phyloP scores from a whole-genome alignment of 306 rosid genomes.

The Spatholobus suberectus region DNA sequence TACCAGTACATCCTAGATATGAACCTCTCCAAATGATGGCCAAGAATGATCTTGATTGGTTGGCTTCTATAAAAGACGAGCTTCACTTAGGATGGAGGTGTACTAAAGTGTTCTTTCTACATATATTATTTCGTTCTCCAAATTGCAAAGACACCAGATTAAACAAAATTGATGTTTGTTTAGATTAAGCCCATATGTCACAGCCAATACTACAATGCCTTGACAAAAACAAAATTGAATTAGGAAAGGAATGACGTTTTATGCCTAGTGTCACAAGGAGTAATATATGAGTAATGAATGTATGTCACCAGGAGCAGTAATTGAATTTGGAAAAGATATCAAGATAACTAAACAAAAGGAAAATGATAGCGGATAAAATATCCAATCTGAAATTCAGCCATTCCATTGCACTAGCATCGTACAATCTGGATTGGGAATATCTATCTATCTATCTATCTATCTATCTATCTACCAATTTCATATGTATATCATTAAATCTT shows the following conservation, averaged over 20 bases:
- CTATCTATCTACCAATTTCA: constrained; percentile 46
- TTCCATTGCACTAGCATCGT: constrained; percentile 60
- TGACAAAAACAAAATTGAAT: background rate
- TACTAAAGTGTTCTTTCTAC: constrained; percentile 73
- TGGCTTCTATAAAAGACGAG: constrained; percentile 63
- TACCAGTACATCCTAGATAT: constrained; percentile 68
- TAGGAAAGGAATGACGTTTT: background rate
- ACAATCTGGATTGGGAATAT: constrained; percentile 60
- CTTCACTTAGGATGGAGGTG: constrained; percentile 62
- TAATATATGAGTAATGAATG: background rate
- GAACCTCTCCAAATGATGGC: background rate
- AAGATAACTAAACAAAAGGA: constrained; percentile 54
- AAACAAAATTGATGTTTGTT: constrained; percentile 57
- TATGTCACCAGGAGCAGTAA: constrained; percentile 57
- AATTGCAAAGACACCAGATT: too few relatives aligned
- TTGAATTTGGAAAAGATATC: constrained; percentile 61
- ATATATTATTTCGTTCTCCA: constrained; percentile 76
- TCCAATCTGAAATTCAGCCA: constrained; percentile 25
- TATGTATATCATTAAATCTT: constrained; percentile 42
- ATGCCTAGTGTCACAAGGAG: background rate
- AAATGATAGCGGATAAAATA: background rate
- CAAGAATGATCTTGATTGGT: constrained; percentile 34
- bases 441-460: too few relatives aligned
- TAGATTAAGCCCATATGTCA: too few relatives aligned
- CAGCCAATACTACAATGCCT: too few relatives aligned